These are phyloP conservation scores for Scopulariopsis brevicaulis DNA, from an alignment of 2,329 filamentous ascomycete species.

Conservation along the genomic window DNA sequence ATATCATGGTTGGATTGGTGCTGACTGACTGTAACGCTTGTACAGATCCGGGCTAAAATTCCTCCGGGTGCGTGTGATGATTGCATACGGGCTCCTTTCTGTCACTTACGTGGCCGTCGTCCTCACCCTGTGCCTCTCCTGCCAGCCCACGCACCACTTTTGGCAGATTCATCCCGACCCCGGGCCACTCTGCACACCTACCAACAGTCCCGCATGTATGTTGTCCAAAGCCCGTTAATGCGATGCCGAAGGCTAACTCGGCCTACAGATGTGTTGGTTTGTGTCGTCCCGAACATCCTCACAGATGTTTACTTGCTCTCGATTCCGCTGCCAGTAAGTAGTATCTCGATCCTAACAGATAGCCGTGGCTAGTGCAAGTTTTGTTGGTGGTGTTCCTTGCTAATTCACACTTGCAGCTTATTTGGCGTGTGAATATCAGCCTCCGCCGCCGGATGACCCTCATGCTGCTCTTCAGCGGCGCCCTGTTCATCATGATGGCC, in stretches of 20 bases:
- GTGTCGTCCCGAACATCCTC: background rate
- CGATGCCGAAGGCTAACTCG: background rate
- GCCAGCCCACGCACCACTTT: background rate
- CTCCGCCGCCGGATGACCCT: background rate
- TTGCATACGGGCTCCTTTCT: background rate
- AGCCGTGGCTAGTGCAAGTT: background rate
- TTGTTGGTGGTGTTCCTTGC: background rate
- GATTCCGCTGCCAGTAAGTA: background rate
- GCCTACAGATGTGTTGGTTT: background rate
- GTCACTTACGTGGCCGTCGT: background rate
- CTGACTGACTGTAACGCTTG: slow-evolving; percentile 13
- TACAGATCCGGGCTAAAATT: slow-evolving; percentile 23
- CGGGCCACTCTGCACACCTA: background rate
- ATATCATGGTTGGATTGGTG: background rate
- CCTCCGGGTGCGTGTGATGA: background rate
- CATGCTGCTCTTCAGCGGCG: background rate
- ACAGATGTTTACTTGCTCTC: background rate
- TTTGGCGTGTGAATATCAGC: background rate
- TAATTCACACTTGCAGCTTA: background rate
- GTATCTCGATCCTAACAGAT: background rate
- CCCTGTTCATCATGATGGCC: background rate
- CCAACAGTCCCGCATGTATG: slow-evolving; percentile 16
- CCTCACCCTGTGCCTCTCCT: background rate
- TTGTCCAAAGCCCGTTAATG: slow-evolving; percentile 29
- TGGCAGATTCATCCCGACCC: background rate